These are phyloP conservation scores for Linanthus parryae DNA, from an alignment of 148 eudicot genomes.

Conservation along the genomic window DNA sequence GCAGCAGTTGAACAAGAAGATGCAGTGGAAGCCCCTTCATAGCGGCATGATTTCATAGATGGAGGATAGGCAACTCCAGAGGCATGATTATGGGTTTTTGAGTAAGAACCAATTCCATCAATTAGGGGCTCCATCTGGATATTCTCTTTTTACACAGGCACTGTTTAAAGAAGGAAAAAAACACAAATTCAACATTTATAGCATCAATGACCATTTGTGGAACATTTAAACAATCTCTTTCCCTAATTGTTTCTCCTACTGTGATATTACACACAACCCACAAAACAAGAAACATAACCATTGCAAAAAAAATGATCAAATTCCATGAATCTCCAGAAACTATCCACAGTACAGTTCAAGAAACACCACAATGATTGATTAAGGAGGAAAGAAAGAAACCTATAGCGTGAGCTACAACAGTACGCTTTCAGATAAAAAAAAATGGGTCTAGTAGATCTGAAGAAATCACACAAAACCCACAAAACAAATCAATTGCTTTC, in stretches of 20 bases:
- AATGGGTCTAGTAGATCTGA: constrained; percentile 1
- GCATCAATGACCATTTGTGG: not conserved
- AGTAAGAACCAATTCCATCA: constrained; percentile 32
- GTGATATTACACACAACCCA: not conserved
- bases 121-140: constrained; percentile 36
- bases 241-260: too few relatives aligned
- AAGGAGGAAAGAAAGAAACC: constrained; percentile 13
- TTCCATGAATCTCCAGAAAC: not conserved
- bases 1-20: constrained; percentile 12
- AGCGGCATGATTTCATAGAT: constrained; percentile 9
- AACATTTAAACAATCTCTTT: not conserved
- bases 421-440: not conserved
- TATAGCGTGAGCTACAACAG: constrained; percentile 6
- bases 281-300: not conserved
- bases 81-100: constrained; percentile 14
- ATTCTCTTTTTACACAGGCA: constrained; percentile 15
- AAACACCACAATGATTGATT: constrained; percentile 18
- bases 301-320: not conserved
- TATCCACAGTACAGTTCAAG: constrained; percentile 20
- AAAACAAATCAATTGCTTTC: constrained; percentile 6
- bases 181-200: not conserved
- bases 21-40: constrained; percentile 23
- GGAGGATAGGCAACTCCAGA: constrained; percentile 20
- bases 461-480: constrained; percentile 7
- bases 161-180: constrained; percentile 22